Evolutionary conservation across 805 yeast species (phyloP), one percentile per base, ranked within the genome.

Genomic region (Schwanniomyces occidentalis): DNA sequence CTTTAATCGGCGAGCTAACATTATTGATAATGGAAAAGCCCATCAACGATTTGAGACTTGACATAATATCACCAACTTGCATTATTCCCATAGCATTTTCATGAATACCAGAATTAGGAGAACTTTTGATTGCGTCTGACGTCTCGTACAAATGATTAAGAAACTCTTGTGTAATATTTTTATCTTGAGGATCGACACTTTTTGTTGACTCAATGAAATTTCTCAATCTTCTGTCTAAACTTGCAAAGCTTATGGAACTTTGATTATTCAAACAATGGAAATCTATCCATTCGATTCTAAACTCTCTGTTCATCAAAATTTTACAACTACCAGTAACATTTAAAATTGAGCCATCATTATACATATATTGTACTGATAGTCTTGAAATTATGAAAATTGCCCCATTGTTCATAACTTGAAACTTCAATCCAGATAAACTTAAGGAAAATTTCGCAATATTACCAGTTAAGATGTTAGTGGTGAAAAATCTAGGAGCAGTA

Each of bases 41-140:
- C 78, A 85, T 79, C 36, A 88, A 61, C 5, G 84, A 79, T 36
- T 75, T 73, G 43, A 87, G 67, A 41, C 78, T 76, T 0, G 88
- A 71, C 87, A 88, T 83, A 7, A 82, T 82, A 56, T 86, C 93
- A 26, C 88, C 75, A 4, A 85, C 76, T 55, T 85, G 91, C 61
- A 87, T 59, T 15, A 81, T 69, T 40, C 91, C 64, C 77, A 85
- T 74, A 5, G 85, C 79, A 24, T 73, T 72, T 33, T 75, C 80
- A 35, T 78, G 80, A 4, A 84, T 57, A 0, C 95, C 95, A 42
- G 75, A 74, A 35, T 72, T 71, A 4, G 80, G 65, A 36, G 80
- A 59, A 25, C 63, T 63, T 28, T 69, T 63, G 42, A 69, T 69
- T 1, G 81, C 79, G 26, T 62, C 59, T 24, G 70, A 65, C 22